phyloP scores from a whole-genome alignment of 345 rosid genomes.

The Salix dunnii region DNA sequence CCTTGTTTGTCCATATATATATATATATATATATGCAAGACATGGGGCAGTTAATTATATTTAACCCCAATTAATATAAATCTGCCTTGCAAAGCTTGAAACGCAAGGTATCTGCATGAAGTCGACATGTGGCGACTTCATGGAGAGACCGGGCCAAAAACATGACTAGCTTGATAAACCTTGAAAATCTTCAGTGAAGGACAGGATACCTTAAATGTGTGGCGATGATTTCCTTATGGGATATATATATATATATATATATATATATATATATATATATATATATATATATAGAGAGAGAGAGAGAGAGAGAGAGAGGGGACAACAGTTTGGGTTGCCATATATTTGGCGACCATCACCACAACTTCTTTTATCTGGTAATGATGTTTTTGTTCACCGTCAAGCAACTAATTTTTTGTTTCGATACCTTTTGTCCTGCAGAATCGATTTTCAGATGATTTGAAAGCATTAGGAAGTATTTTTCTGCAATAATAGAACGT shows the following conservation, averaged over 20 bases:
- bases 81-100: no score
- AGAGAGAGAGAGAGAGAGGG: no score
- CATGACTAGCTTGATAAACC: not conserved
- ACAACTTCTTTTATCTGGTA: not conserved
- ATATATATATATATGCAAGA: not conserved
- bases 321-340: no score
- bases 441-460: not conserved
- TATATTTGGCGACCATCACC: not conserved
- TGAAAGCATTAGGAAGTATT: not conserved
- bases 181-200: not conserved
- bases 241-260: no score
- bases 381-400: not conserved
- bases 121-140: constrained; percentile 31
- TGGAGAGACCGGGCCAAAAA: not conserved
- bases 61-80: not conserved
- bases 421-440: no score
- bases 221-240: not conserved
- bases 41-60: not conserved
- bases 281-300: no score
- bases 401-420: not conserved
- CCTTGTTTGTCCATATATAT: no score
- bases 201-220: constrained; percentile 8
- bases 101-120: not conserved
- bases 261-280: no score
- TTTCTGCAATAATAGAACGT: not conserved